Evolutionary conservation across 306 rosid species (phyloP), one percentile per base, ranked within the genome.

Genomic region (Quercus suber): DNA sequence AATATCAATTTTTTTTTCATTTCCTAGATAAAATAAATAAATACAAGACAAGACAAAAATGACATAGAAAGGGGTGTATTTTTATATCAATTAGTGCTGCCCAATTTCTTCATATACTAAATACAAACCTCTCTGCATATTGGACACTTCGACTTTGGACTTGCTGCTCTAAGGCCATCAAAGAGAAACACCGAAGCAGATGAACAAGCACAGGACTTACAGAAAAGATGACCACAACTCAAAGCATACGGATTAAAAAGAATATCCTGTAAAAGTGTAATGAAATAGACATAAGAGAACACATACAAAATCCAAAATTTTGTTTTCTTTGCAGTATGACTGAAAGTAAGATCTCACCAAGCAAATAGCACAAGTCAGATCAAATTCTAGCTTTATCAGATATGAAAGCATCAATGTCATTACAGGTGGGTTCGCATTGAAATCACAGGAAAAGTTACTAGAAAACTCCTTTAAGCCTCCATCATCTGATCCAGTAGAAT

Each of bases 191-290:
- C 91, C 51, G 97, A 87, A 68, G 95, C 97, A 73, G 97, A 93
- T 21, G 96, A 88, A 87, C 99, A 94, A 82, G 89, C 94, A 82
- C 99, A 94, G 31, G 97, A 85, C 81, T 94, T 94, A 90, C 99
- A 94, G 76, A 92, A 94, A 75, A 92, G 82, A 84, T 94, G 99
- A 18, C 97, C 97, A 82, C 99, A 92, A 72, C 90, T 81, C 90
- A 95, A 81, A 73, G 97, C 94, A 87, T 89, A 92, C 21, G 97
- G 93, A 79, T 91, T 87, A 84, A 94, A 92, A 61, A 91, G 83
- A 27, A 76, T 73, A 27, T 92, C 99, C 97, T 94, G 81, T 25
- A 27, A 88, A 23, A 82, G 69, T 76, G 76, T 13, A 69, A 45
- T 45, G 67, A 78, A 82, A 31, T 51, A 56, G 55, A 76, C 31